A percentile compares a stretch with the other conserved stretches of the same genome.
phyloP scores from a whole-genome alignment of 768 basidiomycete genomes.

The Russula virescens region DNA sequence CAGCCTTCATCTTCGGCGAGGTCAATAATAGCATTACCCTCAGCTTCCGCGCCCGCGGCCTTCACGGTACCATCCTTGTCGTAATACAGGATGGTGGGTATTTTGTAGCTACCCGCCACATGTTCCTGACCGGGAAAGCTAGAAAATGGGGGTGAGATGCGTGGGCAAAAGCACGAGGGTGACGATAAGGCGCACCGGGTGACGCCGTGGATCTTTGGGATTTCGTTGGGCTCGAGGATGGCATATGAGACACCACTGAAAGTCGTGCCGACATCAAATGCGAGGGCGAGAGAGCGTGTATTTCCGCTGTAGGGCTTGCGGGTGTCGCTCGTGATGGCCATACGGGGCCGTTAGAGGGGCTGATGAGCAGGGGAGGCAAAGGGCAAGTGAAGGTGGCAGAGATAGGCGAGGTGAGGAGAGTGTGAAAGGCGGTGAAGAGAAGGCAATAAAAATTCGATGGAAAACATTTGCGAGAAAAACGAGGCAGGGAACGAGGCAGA shows the following conservation, averaged over 20 bases:
- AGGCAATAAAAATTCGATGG: not conserved
- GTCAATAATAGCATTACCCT: conserved; percentile 48
- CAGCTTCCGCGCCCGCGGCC: conserved; percentile 75
- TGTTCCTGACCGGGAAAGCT: conserved; percentile 85
- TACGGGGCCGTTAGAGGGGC: conserved; percentile 24
- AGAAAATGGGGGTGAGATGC: conserved; percentile 13
- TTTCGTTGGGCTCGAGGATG: conserved; percentile 73
- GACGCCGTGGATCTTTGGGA: conserved; percentile 76
- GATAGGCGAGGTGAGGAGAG: not conserved
- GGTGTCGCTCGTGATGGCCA: conserved; percentile 55
- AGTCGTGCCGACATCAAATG: conserved; percentile 78
- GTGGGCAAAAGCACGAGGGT: not conserved
- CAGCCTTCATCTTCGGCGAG: conserved; percentile 74
- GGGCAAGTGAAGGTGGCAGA: not conserved
- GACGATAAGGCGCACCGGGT: conserved; percentile 49
- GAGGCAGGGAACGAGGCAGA: conserved; percentile 5
- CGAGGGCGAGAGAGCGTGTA: conserved; percentile 62
- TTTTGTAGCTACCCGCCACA: conserved; percentile 80
- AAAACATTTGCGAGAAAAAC: not conserved
- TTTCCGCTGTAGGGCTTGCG: conserved; percentile 69
- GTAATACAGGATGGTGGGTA: conserved; percentile 73
- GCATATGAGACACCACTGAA: conserved; percentile 82
- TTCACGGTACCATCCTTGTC: conserved; percentile 58
- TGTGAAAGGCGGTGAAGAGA: not conserved
- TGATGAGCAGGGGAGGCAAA: too few relatives aligned